These are phyloP conservation scores for Ophiostoma piceae DNA, from an alignment of 2,329 filamentous ascomycete genomes.

Conservation along the genomic window DNA sequence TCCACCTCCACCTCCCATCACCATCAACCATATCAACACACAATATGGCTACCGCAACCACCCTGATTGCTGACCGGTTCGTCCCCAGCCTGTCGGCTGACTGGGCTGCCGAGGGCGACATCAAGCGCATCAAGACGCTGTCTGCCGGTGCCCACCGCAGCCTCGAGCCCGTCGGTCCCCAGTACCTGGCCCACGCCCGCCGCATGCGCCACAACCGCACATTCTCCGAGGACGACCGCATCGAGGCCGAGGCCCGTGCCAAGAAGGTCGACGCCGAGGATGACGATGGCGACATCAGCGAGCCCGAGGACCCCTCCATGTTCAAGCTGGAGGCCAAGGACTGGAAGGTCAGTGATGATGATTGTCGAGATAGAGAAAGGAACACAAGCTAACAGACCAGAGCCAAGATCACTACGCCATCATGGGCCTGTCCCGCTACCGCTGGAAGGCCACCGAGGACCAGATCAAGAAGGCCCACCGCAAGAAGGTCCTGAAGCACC, in stretches of 20 bases:
- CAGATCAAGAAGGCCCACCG: conserved; percentile 99
- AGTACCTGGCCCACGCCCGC: conserved; percentile 95
- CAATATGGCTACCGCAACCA: conserved; percentile 58
- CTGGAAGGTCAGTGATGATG: conserved; percentile 71
- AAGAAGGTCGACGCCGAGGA: conserved; percentile 94
- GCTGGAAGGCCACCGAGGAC: conserved; percentile 87
- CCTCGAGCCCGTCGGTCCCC: conserved; percentile 92
- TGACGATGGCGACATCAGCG: conserved; percentile 80
- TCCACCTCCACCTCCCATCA: conserved; percentile 6
- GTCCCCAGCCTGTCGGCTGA: conserved; percentile 72
- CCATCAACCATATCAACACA: conserved; percentile 15
- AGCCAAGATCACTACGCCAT: conserved; percentile 97
- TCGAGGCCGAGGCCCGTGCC: conserved; percentile 88
- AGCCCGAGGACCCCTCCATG: conserved; percentile 88
- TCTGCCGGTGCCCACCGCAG: conserved; percentile 75
- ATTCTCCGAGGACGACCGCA: conserved; percentile 96
- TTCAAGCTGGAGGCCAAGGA: conserved; percentile 93
- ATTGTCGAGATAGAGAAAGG: background rate
- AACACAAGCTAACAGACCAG: conserved; percentile 39
- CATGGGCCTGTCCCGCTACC: conserved; percentile 86
- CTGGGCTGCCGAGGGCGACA: conserved; percentile 86
- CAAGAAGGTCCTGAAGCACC: conserved; percentile 98
- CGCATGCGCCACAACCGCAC: conserved; percentile 94
- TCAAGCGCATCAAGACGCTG: conserved; percentile 75
- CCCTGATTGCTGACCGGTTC: conserved; percentile 57